Evolutionary conservation across 1,139 yeast genomes (phyloP).

Genomic region (Casaregolazyma suthepensis): DNA sequence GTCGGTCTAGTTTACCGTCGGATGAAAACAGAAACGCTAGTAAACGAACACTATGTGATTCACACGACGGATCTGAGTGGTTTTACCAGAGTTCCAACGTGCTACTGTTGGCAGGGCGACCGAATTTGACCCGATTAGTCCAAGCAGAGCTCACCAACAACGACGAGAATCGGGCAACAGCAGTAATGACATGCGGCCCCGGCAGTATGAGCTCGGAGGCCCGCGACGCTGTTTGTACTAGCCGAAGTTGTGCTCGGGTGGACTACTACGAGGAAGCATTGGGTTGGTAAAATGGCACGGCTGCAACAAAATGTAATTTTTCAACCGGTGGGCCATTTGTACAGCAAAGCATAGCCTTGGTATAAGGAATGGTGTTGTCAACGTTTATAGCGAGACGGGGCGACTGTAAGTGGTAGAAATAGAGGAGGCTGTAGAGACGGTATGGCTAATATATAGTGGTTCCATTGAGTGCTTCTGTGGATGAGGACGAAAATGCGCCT

Average conservation of each 20-base stretch:
- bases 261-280: slow-evolving; percentile 42
- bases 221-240: slow-evolving; percentile 31
- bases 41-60: background rate
- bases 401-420: slow-evolving; percentile 25
- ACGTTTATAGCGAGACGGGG: slow-evolving; percentile 26
- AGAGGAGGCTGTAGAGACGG: background rate
- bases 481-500: slow-evolving; percentile 54
- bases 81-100: background rate
- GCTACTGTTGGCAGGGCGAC: background rate
- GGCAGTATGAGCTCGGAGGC: slow-evolving; percentile 36
- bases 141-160: slow-evolving; percentile 15
- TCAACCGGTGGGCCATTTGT: background rate
- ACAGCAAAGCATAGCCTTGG: background rate
- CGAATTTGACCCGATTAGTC: slow-evolving; percentile 4
- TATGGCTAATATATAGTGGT: slow-evolving; percentile 43
- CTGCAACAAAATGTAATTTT: background rate
- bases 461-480: slow-evolving; percentile 90
- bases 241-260: slow-evolving; percentile 30
- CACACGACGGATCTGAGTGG: background rate
- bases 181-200: slow-evolving; percentile 43
- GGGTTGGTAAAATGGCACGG: slow-evolving; percentile 28
- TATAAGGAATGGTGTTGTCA: slow-evolving; percentile 22
- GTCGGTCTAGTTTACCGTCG: background rate
- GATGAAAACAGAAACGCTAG: background rate
- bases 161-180: slow-evolving; percentile 21